Conservation (phyloP, 257 asterid species). For the Solanum sejunctum region DNA sequence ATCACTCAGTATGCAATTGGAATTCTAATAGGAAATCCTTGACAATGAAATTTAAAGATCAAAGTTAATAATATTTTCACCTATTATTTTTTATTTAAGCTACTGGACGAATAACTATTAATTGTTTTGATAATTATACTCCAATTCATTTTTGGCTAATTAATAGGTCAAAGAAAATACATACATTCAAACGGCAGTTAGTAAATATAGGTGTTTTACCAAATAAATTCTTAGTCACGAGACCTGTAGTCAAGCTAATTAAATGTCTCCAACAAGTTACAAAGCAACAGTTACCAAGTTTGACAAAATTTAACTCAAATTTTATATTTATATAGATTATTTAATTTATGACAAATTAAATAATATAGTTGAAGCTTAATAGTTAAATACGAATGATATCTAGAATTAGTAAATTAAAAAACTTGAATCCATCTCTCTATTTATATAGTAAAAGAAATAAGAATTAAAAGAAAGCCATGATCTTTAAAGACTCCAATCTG, state of each 20-base stretch:
- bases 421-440: no score
- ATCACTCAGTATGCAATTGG: background rate
- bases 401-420: no score
- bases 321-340: background rate
- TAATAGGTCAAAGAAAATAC: no score
- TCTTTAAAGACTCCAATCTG: no score
- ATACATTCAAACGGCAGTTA: no score
- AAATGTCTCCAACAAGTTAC: background rate
- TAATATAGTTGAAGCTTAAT: no score
- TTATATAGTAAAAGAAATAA: no score
- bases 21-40: background rate
- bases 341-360: no score
- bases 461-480: background rate
- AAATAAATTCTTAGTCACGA: background rate
- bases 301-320: background rate
- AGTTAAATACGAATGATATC: no score
- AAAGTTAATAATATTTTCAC: background rate
- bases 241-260: background rate
- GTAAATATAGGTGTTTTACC: background rate
- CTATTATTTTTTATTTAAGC: background rate
- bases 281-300: background rate
- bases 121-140: no score
- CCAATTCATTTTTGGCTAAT: no score
- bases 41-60: background rate
- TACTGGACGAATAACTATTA: no score